Evolutionary conservation across 2,329 filamentous ascomycete species (phyloP).

Genomic region (Colletotrichum sublineola): DNA sequence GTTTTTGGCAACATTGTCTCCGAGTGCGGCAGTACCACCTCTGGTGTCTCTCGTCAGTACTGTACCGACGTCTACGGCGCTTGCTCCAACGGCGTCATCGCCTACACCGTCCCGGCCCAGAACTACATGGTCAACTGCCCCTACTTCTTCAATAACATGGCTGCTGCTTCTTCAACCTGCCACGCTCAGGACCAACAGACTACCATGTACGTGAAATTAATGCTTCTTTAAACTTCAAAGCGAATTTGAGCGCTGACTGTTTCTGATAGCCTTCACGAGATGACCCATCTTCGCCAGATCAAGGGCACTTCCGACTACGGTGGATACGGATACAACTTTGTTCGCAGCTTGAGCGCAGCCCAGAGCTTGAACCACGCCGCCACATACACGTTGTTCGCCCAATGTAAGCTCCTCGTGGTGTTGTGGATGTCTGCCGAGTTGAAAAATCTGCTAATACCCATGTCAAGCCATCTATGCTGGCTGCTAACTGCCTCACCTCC

Average conservation of each 20-base stretch:
- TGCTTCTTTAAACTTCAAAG: no score
- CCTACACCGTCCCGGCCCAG: slow-evolving; percentile 69
- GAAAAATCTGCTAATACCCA: neutral
- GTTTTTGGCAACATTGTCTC: slow-evolving; percentile 64
- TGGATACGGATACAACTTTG: slow-evolving; percentile 65
- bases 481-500: slow-evolving; percentile 50
- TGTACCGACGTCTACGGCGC: slow-evolving; percentile 69
- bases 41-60: slow-evolving; percentile 66
- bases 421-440: neutral
- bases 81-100: slow-evolving; percentile 66
- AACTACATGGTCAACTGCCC: slow-evolving; percentile 72
- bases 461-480: slow-evolving; percentile 51
- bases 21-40: slow-evolving; percentile 66
- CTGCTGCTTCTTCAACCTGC: slow-evolving; percentile 20
- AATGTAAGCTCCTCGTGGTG: slow-evolving; percentile 36
- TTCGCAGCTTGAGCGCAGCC: slow-evolving; percentile 58
- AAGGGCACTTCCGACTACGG: slow-evolving; percentile 70
- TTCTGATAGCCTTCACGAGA: slow-evolving; percentile 68
- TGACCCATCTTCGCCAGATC: slow-evolving; percentile 69
- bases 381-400: slow-evolving; percentile 60
- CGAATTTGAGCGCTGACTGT: neutral
- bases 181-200: slow-evolving; percentile 61
- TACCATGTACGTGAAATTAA: slow-evolving; percentile 56
- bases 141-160: slow-evolving; percentile 33
- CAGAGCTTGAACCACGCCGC: slow-evolving; percentile 74